These are phyloP conservation scores for Olyra latifolia DNA, from an alignment of 176 grass and related monocot species.

Conservation along the genomic window DNA sequence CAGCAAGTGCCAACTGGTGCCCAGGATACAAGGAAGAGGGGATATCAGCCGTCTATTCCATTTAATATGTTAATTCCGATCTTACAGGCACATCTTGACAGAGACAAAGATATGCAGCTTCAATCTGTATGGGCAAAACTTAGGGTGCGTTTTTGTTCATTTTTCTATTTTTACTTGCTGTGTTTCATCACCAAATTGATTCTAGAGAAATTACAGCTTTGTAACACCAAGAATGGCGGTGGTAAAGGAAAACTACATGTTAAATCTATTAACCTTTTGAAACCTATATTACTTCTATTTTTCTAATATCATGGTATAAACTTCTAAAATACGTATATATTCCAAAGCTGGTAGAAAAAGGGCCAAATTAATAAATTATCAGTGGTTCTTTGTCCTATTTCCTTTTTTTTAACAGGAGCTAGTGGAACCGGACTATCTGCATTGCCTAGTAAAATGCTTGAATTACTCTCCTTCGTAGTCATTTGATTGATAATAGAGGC, in stretches of 20 bases:
- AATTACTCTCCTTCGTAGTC: not conserved
- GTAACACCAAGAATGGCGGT: not conserved
- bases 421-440: not conserved
- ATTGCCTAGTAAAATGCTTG: slow-evolving; percentile 11
- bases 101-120: slow-evolving; percentile 98
- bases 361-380: not conserved
- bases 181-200: slow-evolving; percentile 27
- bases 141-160: slow-evolving; percentile 54
- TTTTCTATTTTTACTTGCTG: slow-evolving; percentile 7
- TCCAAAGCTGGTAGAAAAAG: slow-evolving; percentile 31
- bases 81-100: slow-evolving; percentile 87
- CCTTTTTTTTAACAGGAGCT: not conserved
- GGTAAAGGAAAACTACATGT: not conserved
- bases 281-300: not conserved
- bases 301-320: not conserved
- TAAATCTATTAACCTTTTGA: not conserved
- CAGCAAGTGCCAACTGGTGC: slow-evolving; percentile 59
- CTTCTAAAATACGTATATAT: slow-evolving; percentile 5
- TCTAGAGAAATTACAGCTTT: not conserved
- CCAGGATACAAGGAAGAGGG: slow-evolving; percentile 50
- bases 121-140: slow-evolving; percentile 80
- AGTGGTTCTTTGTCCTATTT: not conserved
- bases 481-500: not conserved
- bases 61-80: slow-evolving; percentile 98
- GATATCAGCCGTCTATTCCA: slow-evolving; percentile 75